phyloP scores from a whole-genome alignment of 2,329 filamentous ascomycete species.

The Aspergillus transmontanensis region DNA sequence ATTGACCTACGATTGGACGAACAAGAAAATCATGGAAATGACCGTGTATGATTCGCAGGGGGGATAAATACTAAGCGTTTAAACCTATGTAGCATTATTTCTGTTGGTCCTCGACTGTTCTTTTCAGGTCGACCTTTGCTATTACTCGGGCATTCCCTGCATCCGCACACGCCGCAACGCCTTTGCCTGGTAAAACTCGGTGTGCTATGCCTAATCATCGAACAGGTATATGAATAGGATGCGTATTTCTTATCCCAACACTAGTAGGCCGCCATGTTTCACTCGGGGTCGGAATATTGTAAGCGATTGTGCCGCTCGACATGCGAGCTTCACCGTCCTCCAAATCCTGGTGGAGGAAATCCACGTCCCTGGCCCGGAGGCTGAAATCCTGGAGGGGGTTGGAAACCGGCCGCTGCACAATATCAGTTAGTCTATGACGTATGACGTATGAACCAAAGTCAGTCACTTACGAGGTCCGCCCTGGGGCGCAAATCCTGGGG shows the following conservation, averaged over 20 bases:
- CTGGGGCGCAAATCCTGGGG: conserved; percentile 50
- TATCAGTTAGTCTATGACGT: conserved; percentile 36
- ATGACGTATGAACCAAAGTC: conserved; percentile 11
- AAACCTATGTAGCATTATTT: conserved; percentile 28
- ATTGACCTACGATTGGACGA: conserved; percentile 1
- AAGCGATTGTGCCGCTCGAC: conserved; percentile 26
- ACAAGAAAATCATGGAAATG: not conserved
- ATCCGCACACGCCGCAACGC: conserved; percentile 47
- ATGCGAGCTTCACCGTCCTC: conserved; percentile 41
- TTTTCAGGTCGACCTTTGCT: conserved; percentile 26
- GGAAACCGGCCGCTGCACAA: conserved; percentile 53
- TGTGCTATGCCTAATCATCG: conserved; percentile 29
- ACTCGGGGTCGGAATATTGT: conserved; percentile 24
- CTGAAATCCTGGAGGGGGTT: conserved; percentile 73
- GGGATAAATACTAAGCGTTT: conserved; percentile 8
- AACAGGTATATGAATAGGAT: conserved; percentile 18
- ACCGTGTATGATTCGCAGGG: conserved; percentile 3
- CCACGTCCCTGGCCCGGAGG: conserved; percentile 60
- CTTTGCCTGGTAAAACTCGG: conserved; percentile 38
- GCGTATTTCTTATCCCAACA: conserved; percentile 16
- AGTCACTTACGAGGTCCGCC: conserved; percentile 49
- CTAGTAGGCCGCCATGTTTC: conserved; percentile 21
- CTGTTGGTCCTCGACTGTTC: conserved; percentile 17
- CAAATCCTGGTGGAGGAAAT: conserved; percentile 55
- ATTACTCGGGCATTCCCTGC: conserved; percentile 34